Evolutionary conservation across 495 filamentous ascomycete genomes (phyloP).

Genomic region (Sporormia fimetaria): DNA sequence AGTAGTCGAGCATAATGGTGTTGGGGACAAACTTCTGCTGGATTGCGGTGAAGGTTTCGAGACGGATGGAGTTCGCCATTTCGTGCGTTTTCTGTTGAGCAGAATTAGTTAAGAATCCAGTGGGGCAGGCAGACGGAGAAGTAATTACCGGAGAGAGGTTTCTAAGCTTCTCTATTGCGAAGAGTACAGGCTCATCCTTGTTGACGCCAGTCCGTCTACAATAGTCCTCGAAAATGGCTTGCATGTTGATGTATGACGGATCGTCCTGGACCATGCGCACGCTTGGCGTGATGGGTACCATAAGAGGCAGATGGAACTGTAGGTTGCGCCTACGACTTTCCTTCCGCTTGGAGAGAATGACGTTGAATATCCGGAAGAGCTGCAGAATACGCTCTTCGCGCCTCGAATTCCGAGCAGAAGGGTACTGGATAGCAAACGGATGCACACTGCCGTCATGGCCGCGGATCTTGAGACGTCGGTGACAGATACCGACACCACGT

Average conservation of each 20-base stretch:
- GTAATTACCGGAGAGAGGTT: slow-evolving; percentile 39
- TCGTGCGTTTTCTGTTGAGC: slow-evolving; percentile 41
- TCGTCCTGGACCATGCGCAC: slow-evolving; percentile 93
- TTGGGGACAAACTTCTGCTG: slow-evolving; percentile 82
- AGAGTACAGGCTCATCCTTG: slow-evolving; percentile 91
- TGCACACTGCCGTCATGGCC: slow-evolving; percentile 96
- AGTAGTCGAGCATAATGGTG: slow-evolving; percentile 74
- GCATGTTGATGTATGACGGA: slow-evolving; percentile 82
- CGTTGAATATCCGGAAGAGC: slow-evolving; percentile 97
- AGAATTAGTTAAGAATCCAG: slow-evolving; percentile 34
- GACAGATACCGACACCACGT: slow-evolving; percentile 73
- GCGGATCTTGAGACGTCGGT: slow-evolving; percentile 85
- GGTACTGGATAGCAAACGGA: slow-evolving; percentile 90
- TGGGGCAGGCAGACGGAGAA: neutral
- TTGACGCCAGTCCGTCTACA: slow-evolving; percentile 72
- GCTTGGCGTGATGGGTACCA: slow-evolving; percentile 86
- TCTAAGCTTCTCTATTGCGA: slow-evolving; percentile 85
- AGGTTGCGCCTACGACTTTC: slow-evolving; percentile 88
- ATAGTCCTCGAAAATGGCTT: slow-evolving; percentile 90
- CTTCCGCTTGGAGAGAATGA: slow-evolving; percentile 75
- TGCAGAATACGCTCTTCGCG: slow-evolving; percentile 92
- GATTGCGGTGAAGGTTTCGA: slow-evolving; percentile 84
- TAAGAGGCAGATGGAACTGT: slow-evolving; percentile 88
- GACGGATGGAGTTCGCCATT: slow-evolving; percentile 51
- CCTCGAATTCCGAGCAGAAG: slow-evolving; percentile 78